Evolutionary conservation across 2,329 filamentous ascomycete genomes (phyloP).

Genomic region (Eutypella sp.): DNA sequence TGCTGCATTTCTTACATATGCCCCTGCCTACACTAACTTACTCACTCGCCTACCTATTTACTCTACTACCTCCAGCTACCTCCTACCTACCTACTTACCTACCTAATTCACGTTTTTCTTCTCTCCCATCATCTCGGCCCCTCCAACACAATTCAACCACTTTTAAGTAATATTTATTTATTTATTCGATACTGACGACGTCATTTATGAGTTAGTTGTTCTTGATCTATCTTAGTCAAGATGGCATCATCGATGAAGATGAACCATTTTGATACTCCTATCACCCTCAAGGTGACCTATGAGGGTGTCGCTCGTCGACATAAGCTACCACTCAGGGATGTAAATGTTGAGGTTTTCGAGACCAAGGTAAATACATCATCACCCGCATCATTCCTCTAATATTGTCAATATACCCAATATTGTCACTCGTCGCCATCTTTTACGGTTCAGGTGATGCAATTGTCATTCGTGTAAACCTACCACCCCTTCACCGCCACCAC

Average conservation of each 20-base stretch:
- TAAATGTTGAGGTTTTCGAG: slow-evolving; percentile 69
- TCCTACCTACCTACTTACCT: not conserved
- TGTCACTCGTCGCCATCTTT: slow-evolving; percentile 14
- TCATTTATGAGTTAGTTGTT: not conserved
- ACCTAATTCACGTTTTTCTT: not conserved
- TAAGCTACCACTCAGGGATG: slow-evolving; percentile 84
- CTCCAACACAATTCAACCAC: not conserved
- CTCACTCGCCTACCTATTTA: not conserved
- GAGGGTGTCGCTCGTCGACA: slow-evolving; percentile 74
- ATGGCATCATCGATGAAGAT: slow-evolving; percentile 35
- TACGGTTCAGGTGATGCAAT: too few species aligned
- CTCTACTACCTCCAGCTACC: not conserved
- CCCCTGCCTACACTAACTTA: too few species aligned
- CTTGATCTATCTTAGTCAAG: slow-evolving; percentile 10
- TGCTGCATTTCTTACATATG: too few species aligned
- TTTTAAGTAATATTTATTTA: slow-evolving; percentile 1
- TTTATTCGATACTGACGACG: slow-evolving; percentile 8
- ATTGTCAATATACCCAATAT: slow-evolving; percentile 2
- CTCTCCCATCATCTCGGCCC: not conserved
- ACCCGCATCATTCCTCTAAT: slow-evolving; percentile 6
- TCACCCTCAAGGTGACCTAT: slow-evolving; percentile 81
- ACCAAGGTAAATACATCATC: slow-evolving; percentile 64
- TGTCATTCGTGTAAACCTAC: too few species aligned
- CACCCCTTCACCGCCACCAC: too few species aligned
- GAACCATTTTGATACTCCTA: slow-evolving; percentile 58